Base-by-base conservation (phyloP, 768 basidiomycete species). In the Lactarius sanguifluus region DNA sequence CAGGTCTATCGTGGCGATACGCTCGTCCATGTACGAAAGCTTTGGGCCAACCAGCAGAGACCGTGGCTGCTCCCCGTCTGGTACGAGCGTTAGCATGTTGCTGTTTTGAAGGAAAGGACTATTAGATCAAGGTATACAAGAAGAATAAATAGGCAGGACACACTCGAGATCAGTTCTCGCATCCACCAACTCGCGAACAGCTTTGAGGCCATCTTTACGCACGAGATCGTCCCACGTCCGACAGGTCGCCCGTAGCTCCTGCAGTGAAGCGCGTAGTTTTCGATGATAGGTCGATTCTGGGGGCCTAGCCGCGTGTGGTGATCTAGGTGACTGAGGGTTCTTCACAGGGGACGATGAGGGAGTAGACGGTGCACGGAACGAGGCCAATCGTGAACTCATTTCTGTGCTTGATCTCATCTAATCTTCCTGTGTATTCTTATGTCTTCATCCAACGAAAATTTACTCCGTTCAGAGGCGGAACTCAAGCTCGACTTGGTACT, bases 191-290 rank as follows among this genome's bases (percentile, higher is more conserved):
- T 80, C 84, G 66, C 83, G 86, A 9, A 83, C 85, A n/a, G 89
- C 84, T 70, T 87, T 91, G 45, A 93, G 77, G 9, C 94, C 94
- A 72, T 96, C 92, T 16, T 88, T 72, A 12, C 90, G 80, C 1
- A 94, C 86, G 54, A 95, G 79, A 70, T 94, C 89, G 69, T 94
- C 90, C 94, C 94, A 96, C 61, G 86, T 90, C 64, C 84, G 80
- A 10, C 88, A 76, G 20, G 84, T 80, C 15, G 79, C 76, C 2
- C 83, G 84, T 18, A 95, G 73, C 70, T 95, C 92, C 38, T 85
- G 86, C 40, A 96, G 76, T 4, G 85, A 77, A 2, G 85, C 80
- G 59, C 91, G 79, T n/a, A 87, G 78, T 79, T 86, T 92, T 16
- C 94, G 85, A 74, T 96, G 94, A 75, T 86, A 86, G 0, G 92